phyloP scores from a whole-genome alignment of 176 grass and related monocot species.

The Cenchrus americanus region DNA sequence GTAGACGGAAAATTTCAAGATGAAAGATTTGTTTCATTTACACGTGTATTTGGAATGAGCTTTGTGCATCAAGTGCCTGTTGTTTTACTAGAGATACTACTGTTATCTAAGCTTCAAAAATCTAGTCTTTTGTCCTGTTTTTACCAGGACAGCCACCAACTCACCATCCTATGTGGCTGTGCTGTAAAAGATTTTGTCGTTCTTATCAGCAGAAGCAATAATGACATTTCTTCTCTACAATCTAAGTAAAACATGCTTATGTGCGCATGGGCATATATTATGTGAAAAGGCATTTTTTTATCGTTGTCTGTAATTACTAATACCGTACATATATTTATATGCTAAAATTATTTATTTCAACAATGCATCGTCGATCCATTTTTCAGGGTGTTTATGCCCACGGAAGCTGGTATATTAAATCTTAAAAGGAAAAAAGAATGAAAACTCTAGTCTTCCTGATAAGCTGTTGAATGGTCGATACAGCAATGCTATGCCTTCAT shows the following conservation, averaged over 20 bases:
- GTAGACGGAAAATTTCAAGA: not conserved
- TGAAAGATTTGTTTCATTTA: not conserved
- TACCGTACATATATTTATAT: not conserved
- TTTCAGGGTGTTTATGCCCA: not conserved
- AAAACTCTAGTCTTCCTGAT: slow-evolving; percentile 9
- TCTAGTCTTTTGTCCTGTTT: slow-evolving; percentile 1
- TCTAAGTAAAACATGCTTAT: not conserved
- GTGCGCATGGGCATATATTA: not conserved
- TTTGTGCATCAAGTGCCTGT: not conserved
- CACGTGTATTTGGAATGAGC: not conserved
- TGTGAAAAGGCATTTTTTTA: not conserved
- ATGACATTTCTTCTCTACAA: not conserved
- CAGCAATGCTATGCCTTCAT: not conserved
- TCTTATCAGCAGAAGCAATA: not conserved
- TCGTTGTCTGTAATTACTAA: not conserved
- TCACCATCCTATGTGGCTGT: not conserved
- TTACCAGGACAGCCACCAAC: not conserved
- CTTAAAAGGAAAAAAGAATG: not conserved
- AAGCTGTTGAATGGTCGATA: not conserved
- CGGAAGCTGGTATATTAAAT: not conserved
- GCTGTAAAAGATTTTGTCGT: not conserved
- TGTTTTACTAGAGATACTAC: not conserved
- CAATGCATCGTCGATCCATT: not conserved
- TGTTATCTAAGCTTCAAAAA: not conserved
- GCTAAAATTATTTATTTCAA: slow-evolving; percentile 3